phyloP scores from a whole-genome alignment of 176 grass and related monocot species.

The Aegilops sharonensis region DNA sequence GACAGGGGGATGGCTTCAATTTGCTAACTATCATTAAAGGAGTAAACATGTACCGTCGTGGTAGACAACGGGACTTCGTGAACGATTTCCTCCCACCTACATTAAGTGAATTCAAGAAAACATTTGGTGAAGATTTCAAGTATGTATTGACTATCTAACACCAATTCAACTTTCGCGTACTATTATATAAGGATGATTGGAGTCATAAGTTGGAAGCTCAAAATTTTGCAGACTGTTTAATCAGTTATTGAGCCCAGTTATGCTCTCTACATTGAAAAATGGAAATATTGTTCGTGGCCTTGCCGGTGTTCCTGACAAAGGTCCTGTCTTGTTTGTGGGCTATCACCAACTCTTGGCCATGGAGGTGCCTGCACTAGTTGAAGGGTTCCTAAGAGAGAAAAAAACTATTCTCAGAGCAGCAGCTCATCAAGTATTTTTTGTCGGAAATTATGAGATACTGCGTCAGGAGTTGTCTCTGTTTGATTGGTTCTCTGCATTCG shows the following conservation, averaged over 20 bases:
- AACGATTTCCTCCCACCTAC: constrained; percentile 69
- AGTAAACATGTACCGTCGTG: constrained; percentile 50
- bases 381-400: constrained; percentile 58
- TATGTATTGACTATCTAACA: constrained; percentile 9
- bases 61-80: constrained; percentile 39
- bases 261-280: constrained; percentile 52
- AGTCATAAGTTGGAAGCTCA: not conserved
- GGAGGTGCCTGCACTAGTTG: constrained; percentile 43
- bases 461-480: constrained; percentile 31
- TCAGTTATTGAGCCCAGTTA: constrained; percentile 46
- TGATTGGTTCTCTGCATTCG: constrained; percentile 42
- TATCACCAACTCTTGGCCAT: constrained; percentile 62
- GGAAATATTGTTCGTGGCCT: constrained; percentile 58
- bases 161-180: not conserved
- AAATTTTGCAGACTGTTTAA: constrained; percentile 42
- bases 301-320: constrained; percentile 57
- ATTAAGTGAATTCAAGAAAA: constrained; percentile 65
- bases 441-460: constrained; percentile 25
- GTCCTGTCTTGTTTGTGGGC: constrained; percentile 65
- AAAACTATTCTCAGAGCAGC: constrained; percentile 33
- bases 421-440: constrained; percentile 48
- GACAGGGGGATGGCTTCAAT: constrained; percentile 70
- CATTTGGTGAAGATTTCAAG: constrained; percentile 42
- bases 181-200: not conserved
- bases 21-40: constrained; percentile 67